A percentile compares a stretch with the other conserved stretches of the same genome.
Conservation (phyloP, 1,284 basidiomycete species). For the Moesziomyces sp. region DNA sequence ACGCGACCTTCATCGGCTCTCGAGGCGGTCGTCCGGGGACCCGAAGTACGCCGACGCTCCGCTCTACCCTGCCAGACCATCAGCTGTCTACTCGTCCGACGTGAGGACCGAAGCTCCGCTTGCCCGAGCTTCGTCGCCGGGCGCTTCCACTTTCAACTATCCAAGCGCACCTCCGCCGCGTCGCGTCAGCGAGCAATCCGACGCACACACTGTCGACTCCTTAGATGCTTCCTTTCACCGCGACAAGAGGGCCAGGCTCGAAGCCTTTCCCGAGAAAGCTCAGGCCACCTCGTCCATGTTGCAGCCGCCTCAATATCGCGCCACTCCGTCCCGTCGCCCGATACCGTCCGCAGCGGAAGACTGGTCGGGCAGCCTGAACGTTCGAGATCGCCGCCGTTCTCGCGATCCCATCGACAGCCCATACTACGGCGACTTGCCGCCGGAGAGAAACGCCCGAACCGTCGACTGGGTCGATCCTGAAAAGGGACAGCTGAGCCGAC, state of each 20-base stretch:
- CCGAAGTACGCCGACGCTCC: slow-evolving; percentile 26
- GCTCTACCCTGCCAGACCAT: slow-evolving; percentile 9
- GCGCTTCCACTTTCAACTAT: slow-evolving; percentile 3
- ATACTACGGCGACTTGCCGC: slow-evolving; percentile 4
- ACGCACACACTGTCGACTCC: slow-evolving; percentile 4
- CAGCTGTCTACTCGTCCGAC: slow-evolving; percentile 7
- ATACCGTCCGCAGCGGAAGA: slow-evolving; percentile 13
- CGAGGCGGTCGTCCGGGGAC: slow-evolving; percentile 13
- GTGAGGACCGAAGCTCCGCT: slow-evolving; percentile 11
- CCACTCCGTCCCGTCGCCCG: slow-evolving; percentile 27
- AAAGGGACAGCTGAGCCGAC: slow-evolving; percentile 18
- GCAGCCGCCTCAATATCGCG: slow-evolving; percentile 20
- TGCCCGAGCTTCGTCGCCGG: slow-evolving; percentile 23
- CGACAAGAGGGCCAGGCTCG: slow-evolving; percentile 37
- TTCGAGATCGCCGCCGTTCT: slow-evolving; percentile 12
- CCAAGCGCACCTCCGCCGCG: slow-evolving; percentile 12
- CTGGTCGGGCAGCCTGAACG: slow-evolving; percentile 19
- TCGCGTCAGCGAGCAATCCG: slow-evolving; percentile 24
- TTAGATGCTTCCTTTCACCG: slow-evolving; percentile 20
- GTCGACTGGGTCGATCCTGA: slow-evolving; percentile 29
- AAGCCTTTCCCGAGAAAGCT: slow-evolving; percentile 24
- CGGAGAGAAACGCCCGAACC: not conserved
- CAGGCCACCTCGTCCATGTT: slow-evolving; percentile 11
- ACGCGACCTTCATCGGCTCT: slow-evolving; percentile 17
- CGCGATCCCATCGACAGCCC: slow-evolving; percentile 13